A percentile compares a stretch with the other conserved stretches of the same genome.
Evolutionary conservation across 1,284 basidiomycete genomes (phyloP).

Genomic region (Somion occarium): DNA sequence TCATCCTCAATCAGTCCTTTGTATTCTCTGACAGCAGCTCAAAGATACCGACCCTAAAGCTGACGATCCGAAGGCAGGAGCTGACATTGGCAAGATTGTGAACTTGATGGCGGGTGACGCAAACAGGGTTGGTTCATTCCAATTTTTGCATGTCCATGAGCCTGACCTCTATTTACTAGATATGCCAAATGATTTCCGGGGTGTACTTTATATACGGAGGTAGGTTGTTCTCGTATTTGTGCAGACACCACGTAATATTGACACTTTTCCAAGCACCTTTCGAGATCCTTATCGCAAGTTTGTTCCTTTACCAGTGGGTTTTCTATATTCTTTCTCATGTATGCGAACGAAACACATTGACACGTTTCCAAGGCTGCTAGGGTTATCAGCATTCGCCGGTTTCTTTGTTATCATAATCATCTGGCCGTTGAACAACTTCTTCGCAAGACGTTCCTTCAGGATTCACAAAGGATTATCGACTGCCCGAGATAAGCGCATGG

Average conservation of each 20-base stretch:
- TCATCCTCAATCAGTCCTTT: background rate
- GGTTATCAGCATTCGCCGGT: constrained; percentile 81
- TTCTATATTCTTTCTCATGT: background rate
- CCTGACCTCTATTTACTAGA: too few relatives aligned
- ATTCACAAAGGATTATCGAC: constrained; percentile 73
- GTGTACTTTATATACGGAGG: constrained; percentile 65
- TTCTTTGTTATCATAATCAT: constrained; percentile 72
- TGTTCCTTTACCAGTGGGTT: constrained; percentile 77
- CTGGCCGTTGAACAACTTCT: constrained; percentile 69
- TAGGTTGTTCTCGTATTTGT: constrained; percentile 19
- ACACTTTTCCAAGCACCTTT: constrained; percentile 51
- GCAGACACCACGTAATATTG: too few relatives aligned
- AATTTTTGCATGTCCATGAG: constrained; percentile 8
- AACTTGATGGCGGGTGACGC: constrained; percentile 75
- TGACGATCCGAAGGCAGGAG: constrained; percentile 62
- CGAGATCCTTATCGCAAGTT: constrained; percentile 72
- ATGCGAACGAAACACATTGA: background rate
- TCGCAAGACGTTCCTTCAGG: constrained; percentile 56
- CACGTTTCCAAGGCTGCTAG: constrained; percentile 60
- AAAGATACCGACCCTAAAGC: constrained; percentile 24
- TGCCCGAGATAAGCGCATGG: constrained; percentile 83
- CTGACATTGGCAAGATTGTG: constrained; percentile 74
- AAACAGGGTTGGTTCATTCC: constrained; percentile 34
- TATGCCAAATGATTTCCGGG: constrained; percentile 45
- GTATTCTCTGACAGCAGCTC: background rate